Conservation (phyloP, 192 early-diverging fungal species). For the Coemansia pectinata region DNA sequence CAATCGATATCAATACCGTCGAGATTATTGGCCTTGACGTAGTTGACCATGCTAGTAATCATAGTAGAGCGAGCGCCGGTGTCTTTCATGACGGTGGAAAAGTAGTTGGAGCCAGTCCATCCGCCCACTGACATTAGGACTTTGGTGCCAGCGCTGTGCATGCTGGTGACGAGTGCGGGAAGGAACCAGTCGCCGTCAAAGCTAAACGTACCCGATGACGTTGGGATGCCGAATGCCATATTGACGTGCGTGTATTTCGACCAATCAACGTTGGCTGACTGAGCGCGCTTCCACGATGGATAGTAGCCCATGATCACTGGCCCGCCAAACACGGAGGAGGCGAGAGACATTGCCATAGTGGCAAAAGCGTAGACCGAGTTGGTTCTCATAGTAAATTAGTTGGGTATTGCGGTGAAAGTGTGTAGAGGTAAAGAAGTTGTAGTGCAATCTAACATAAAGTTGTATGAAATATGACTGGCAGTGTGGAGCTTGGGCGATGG, state of each 20-base stretch:
- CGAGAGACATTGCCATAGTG: not conserved
- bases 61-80: slow-evolving; percentile 31
- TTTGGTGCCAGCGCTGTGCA: slow-evolving; percentile 60
- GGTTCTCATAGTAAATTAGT: slow-evolving; percentile 1
- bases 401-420: not conserved
- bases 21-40: slow-evolving; percentile 50
- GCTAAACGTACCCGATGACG: slow-evolving; percentile 32
- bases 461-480: not conserved
- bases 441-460: not conserved
- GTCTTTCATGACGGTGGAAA: slow-evolving; percentile 53
- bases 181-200: slow-evolving; percentile 41
- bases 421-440: not conserved
- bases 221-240: slow-evolving; percentile 61
- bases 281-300: slow-evolving; percentile 35
- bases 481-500: not conserved
- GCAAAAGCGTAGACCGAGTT: not conserved
- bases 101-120: slow-evolving; percentile 61
- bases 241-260: slow-evolving; percentile 69
- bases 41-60: slow-evolving; percentile 46
- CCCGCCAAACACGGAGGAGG: not conserved
- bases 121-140: slow-evolving; percentile 68
- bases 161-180: slow-evolving; percentile 46
- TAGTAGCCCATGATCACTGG: slow-evolving; percentile 45
- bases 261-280: slow-evolving; percentile 31
- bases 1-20: slow-evolving; percentile 78